Base-by-base conservation (phyloP, 805 yeast species). In the Yamadazyma tumulicola region DNA sequence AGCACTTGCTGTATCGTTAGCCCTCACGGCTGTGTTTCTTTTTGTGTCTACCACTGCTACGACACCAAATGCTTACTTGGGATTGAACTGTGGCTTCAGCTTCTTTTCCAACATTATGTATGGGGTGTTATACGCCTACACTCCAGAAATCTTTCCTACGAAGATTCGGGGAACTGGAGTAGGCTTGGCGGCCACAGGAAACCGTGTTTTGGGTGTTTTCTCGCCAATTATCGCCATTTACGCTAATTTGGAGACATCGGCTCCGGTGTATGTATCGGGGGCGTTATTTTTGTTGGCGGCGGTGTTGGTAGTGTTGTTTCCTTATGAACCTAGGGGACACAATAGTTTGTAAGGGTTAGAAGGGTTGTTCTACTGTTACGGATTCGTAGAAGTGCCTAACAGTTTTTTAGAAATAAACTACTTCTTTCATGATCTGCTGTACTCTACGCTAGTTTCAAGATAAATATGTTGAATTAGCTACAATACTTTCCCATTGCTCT, bases 41-140 rank as follows among this genome's bases (percentile, higher is more conserved):
- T 78, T 78, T 47, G 79, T 78, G 29, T 78, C 80, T 43, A 79
- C 85, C 10, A 74, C 80, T 3, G 79, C 79, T 9, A 69, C 72
- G 51, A 68, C 79, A 0, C 61, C 74, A 29, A 59, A 69, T 39
- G 60, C 65, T n/a, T 46, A 56, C 37, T 52, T 65, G 45, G 69
- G 58, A 5, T 76, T 67, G 60, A 77, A 75, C 50, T 77, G 80
- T 31, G 54, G 50, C 19, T 64, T 64, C 46, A 56, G 56, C 29
- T 60, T 64, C 38, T 70, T 72, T 22, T 74, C 81, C 13, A 75
- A 73, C 52, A 61, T 76, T 30, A 61, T 64, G 66, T 78, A 75
- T 50, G 81, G 79, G 4, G 72, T 74, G 15, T 55, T 79, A 14
- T 79, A 77, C 47, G 85, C 84, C 4, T 78, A 76, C 49, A 77